Base-by-base conservation (phyloP, 495 filamentous ascomycete genomes). In the Neohortaea acidophila region DNA sequence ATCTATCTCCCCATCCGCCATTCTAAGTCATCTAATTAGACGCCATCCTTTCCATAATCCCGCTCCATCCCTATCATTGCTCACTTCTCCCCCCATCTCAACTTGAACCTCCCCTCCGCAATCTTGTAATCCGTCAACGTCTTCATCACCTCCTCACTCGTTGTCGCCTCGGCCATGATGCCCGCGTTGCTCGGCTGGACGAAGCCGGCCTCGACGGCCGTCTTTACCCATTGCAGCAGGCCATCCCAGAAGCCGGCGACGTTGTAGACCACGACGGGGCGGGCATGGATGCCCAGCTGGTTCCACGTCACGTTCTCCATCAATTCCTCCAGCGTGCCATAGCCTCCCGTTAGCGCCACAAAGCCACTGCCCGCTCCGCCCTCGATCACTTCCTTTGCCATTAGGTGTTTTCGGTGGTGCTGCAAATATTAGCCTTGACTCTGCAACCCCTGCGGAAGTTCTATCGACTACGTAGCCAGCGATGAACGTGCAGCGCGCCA, bases 271-370 rank as follows among this genome's bases (percentile, higher is more conserved):
- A 85, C 74, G 32, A 97, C 71, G 0, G 80, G 82, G 43, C 72
- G 69, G 40, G 67, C 69, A 57, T 97, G 89, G 44, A 97, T 97
- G 0, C 91, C 89, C 40, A 97, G 58, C 61, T 94, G 89, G 58
- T 94, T 96, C 89, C 89, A 97, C 10, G 89, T 96, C 21, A 77
- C 79, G 39, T 92, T 79, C 69, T 97, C 89, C 64, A 94, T 87
- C 38, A 96, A 63, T 66, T 97, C 89, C 61, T 97, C 89, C 53
- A 96, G 66, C 5, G 91, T 96, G 9, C 89, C 89, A 59, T 85
- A 96, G 0, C 89, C 89, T 14, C 89, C 89, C 35, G 72, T 75
- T 51, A 97, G 61, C 18, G 86, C 83, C 17, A 96, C 72, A 65
- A 97, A 97, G 7, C 91, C 91, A 41, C 73, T 75, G 2, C 85